Evolutionary conservation across 2,329 filamentous ascomycete genomes (phyloP).

Genomic region (Neocucurbitaria cava): DNA sequence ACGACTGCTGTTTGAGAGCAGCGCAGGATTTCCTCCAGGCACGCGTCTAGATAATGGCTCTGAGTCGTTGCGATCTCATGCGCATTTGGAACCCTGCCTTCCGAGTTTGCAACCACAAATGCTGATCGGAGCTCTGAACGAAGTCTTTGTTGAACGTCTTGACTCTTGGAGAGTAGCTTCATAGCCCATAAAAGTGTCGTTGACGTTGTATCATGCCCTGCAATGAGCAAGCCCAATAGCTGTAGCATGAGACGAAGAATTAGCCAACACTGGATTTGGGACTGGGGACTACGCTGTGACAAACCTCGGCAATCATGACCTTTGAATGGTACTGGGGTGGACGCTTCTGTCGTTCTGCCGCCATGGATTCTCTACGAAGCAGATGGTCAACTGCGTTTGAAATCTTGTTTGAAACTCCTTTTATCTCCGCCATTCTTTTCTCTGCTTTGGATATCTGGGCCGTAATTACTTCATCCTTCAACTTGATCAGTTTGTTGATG

Average conservation of each 20-base stretch:
- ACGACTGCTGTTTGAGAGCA: slow-evolving; percentile 31
- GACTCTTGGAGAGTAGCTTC: slow-evolving; percentile 49
- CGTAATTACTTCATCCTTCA: slow-evolving; percentile 2
- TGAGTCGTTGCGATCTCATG: slow-evolving; percentile 39
- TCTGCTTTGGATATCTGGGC: slow-evolving; percentile 11
- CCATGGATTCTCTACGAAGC: slow-evolving; percentile 11
- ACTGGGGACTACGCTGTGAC: neutral
- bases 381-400: slow-evolving; percentile 21
- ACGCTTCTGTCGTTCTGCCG: slow-evolving; percentile 7
- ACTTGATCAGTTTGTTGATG: neutral
- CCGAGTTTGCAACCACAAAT: slow-evolving; percentile 27
- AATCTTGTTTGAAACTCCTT: slow-evolving; percentile 2
- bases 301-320: slow-evolving; percentile 14
- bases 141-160: slow-evolving; percentile 44
- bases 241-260: slow-evolving; percentile 12
- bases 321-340: slow-evolving; percentile 10
- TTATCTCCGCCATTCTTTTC: slow-evolving; percentile 6
- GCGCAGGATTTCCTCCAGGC: slow-evolving; percentile 52
- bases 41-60: slow-evolving; percentile 53
- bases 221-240: slow-evolving; percentile 46
- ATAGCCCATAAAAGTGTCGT: slow-evolving; percentile 52
- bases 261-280: neutral
- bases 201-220: slow-evolving; percentile 57
- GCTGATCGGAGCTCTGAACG: slow-evolving; percentile 37
- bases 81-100: slow-evolving; percentile 31